Evolutionary conservation across 345 rosid species (phyloP).

Genomic region (Citrus mangshanensis): DNA sequence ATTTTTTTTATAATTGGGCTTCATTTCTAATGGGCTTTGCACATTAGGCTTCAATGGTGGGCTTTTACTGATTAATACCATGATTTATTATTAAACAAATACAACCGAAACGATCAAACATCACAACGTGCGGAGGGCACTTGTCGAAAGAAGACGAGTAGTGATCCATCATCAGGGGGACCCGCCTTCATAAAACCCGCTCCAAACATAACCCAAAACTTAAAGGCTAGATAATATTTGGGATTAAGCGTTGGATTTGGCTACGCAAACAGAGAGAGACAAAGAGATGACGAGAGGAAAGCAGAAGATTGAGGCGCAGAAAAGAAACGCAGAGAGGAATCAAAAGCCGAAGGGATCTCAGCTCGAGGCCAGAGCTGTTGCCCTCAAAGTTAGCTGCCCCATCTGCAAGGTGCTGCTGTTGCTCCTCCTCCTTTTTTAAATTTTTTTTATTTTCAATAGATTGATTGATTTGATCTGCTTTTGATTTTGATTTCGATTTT

Average conservation of each 20-base stretch:
- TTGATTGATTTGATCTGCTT: not conserved
- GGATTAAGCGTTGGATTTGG: too few species aligned
- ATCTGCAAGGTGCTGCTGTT: conserved; percentile 56
- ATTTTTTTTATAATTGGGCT: too few species aligned
- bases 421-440: not conserved
- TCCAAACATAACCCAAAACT: too few species aligned
- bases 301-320: conserved; percentile 85
- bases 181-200: too few species aligned
- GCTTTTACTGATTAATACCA: too few species aligned
- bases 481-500: too few species aligned
- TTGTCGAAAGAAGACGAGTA: not conserved
- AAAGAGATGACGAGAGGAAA: conserved; percentile 69
- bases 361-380: conserved; percentile 66
- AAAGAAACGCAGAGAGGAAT: conserved; percentile 59
- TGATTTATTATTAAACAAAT: too few species aligned
- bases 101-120: not conserved
- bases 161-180: too few species aligned
- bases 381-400: conserved; percentile 65
- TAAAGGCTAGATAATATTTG: too few species aligned
- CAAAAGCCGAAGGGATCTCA: conserved; percentile 65
- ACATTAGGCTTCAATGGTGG: too few species aligned
- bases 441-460: too few species aligned
- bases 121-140: not conserved
- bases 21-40: too few species aligned
- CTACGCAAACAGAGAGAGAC: not conserved